Base-by-base conservation (phyloP, 139 green algal species). In the Marvania coccoides region DNA sequence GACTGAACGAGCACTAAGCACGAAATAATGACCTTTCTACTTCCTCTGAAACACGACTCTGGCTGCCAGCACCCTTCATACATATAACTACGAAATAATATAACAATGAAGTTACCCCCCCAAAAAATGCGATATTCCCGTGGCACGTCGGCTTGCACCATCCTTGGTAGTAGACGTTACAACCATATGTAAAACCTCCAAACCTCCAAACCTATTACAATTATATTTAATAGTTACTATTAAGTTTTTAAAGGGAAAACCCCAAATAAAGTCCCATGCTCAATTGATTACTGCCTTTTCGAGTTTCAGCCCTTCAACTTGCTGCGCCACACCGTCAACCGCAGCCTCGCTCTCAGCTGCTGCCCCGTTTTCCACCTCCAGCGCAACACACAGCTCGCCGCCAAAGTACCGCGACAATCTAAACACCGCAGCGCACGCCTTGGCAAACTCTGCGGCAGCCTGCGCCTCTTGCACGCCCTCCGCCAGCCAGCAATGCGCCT, bases 391-490 rank as follows among this genome's bases (percentile, higher is more conserved):
- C 34, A 70, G 54, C 1, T 46, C 28, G 28, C 87, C 87, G 9
- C 59, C 73, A 79, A 94, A 94, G 59, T 82, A 83, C 1, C 61
- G 56, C 9, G 77, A 88, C 58, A 71, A 79, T 5, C 59, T 69
- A 63, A 90, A 92, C 13, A 64, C 54, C 14, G 34, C 34, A 1
- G 69, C 72, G 48, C 79, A 89, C 13, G 28, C 23, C 33, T 71
- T 42, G 24, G 55, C 68, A 79, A 79, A 92, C 23, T 63, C 12
- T 14, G 63, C 69, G 24, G 80, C 85, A 19, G 65, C 74, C 55
- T 66, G 70, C 1, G 55, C 51, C 14, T 75, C 63, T 0, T n/a
- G 39, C 31, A 86, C 61, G 7, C 45, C 36, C 6, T 59, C 40
- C 5, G 31, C 23, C 7, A 88, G 77, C 66, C 82, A 64, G 59